Percentiles rank a stretch among this genome's conserved stretches.
phyloP scores from a whole-genome alignment of 495 filamentous ascomycete species.

The Cercophora samala region DNA sequence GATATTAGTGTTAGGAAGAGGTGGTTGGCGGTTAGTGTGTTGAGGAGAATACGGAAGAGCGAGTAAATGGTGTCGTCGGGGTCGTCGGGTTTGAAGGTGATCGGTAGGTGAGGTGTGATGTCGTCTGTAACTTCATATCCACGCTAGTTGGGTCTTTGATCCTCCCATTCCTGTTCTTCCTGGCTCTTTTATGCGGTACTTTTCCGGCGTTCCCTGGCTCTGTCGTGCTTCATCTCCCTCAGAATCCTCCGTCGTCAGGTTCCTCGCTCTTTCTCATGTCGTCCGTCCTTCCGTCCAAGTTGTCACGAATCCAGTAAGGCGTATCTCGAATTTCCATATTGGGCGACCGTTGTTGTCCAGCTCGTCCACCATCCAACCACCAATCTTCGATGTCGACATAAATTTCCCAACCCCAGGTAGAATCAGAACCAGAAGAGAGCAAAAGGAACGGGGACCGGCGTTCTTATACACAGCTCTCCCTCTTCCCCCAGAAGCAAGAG shows the following conservation, averaged over 20 bases:
- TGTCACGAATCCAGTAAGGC: background rate
- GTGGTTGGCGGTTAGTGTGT: constrained; percentile 72
- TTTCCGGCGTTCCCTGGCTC: background rate
- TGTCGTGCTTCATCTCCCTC: background rate
- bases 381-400: background rate
- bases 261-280: background rate
- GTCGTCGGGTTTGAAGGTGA: background rate
- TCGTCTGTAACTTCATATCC: background rate
- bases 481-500: background rate
- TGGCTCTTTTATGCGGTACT: background rate
- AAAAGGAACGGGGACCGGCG: background rate
- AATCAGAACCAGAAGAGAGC: background rate
- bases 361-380: background rate
- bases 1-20: constrained; percentile 63
- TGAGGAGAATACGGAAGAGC: constrained; percentile 35
- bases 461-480: background rate
- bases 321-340: background rate
- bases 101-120: background rate
- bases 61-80: constrained; percentile 1
- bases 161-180: background rate
- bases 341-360: background rate
- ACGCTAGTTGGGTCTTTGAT: background rate
- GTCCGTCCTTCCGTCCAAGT: background rate
- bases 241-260: background rate
- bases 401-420: background rate